These are phyloP conservation scores for Starmerella sp. DNA, from an alignment of 805 yeast species.

Conservation along the genomic window DNA sequence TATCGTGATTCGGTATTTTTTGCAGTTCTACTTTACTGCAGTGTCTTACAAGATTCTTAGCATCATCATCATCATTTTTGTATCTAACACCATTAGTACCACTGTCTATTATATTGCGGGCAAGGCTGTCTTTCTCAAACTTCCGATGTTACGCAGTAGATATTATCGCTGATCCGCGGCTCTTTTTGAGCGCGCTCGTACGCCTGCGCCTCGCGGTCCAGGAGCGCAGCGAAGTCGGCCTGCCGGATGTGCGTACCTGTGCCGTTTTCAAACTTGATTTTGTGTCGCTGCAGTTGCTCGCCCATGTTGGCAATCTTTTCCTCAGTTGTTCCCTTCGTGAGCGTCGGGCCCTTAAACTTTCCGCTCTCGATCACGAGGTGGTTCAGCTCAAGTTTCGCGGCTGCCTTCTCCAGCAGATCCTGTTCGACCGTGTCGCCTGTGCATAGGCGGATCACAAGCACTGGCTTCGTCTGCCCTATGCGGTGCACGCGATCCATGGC, in stretches of 20 bases:
- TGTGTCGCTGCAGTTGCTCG: constrained; percentile 27
- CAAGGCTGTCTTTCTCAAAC: background rate
- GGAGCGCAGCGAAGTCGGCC: constrained; percentile 18
- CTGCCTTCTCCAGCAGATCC: constrained; percentile 64
- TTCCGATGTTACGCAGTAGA: constrained; percentile 15
- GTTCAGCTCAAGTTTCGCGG: constrained; percentile 68
- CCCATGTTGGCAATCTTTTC: constrained; percentile 17
- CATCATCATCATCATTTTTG: too few species aligned
- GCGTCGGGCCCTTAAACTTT: constrained; percentile 24
- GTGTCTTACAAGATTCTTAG: too few species aligned
- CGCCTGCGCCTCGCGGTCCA: constrained; percentile 21
- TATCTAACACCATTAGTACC: too few species aligned
- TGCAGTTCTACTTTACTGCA: too few species aligned
- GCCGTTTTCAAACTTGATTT: constrained; percentile 34
- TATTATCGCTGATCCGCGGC: constrained; percentile 16
- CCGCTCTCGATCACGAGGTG: constrained; percentile 63
- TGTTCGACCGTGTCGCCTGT: constrained; percentile 76
- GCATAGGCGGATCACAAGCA: constrained; percentile 66
- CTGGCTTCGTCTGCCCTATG: constrained; percentile 82
- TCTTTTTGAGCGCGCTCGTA: constrained; percentile 16
- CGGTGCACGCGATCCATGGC: constrained; percentile 95
- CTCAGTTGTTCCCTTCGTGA: constrained; percentile 7
- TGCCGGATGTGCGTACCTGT: constrained; percentile 14
- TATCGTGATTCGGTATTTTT: too few species aligned
- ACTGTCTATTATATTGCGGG: too few species aligned